Base-by-base conservation (phyloP, 371 early-diverging fungal species). In the Haplosporangium sp. region DNA sequence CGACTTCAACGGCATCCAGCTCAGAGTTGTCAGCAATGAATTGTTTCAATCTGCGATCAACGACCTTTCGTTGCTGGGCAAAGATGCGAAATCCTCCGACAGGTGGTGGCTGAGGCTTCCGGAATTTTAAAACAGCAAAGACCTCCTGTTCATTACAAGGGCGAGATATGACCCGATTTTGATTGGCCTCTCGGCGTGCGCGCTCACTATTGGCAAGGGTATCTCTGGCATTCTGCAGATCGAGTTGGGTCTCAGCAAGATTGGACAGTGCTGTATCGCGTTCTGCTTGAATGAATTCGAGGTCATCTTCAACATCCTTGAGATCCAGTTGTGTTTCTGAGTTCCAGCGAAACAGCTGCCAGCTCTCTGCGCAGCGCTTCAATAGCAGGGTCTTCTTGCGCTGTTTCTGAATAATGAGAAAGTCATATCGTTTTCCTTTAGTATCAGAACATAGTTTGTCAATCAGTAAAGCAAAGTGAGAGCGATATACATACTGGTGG, bases 251-350 rank as follows among this genome's bases (percentile, higher is more conserved):
- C n/a, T n/a, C n/a, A n/a, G n/a, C n/a, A n/a, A n/a, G n/a, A n/a
- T n/a, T n/a, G n/a, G n/a, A n/a, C n/a, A n/a, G n/a, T n/a, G n/a
- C n/a, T n/a, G n/a, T n/a, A n/a, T n/a, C n/a, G n/a, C n/a, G n/a
- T n/a, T n/a, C n/a, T n/a, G n/a, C n/a, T n/a, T n/a, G n/a, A n/a
- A n/a, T n/a, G n/a, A n/a, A n/a, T n/a, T n/a, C n/a, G n/a, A n/a
- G n/a, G n/a, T n/a, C n/a, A n/a, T n/a, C n/a, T n/a, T n/a, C n/a
- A n/a, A n/a, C 57, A 20, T 57, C 57, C 35, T 27, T 35, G n/a
- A 34, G 19, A 34, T 57, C 57, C 57, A 50, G 50, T n/a, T 13
- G 50, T 50, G 50, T 50, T 13, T 50, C 50, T 50, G 50, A 50
- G 27, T n/a, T 57, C 57, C 10, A 57, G 57, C 19, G 3, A 27